These are phyloP conservation scores for Papiliotrema nemorosa DNA, from an alignment of 1,284 basidiomycete species.

Conservation along the genomic window DNA sequence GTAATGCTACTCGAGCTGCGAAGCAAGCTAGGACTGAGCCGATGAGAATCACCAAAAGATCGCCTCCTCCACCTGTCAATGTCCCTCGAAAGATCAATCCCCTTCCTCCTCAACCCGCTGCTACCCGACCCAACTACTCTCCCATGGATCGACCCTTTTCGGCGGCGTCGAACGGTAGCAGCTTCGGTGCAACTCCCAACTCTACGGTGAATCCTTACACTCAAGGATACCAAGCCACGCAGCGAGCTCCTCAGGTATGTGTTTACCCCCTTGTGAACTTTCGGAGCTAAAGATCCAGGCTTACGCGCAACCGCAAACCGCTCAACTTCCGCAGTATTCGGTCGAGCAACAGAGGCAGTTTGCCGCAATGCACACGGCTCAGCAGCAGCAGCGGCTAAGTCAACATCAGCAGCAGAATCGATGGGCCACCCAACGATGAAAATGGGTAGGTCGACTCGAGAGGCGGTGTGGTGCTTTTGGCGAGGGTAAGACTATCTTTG, in stretches of 20 bases:
- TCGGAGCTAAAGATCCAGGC: too few species aligned
- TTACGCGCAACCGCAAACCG: too few species aligned
- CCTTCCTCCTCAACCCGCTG: not conserved
- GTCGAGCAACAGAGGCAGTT: slow-evolving; percentile 5
- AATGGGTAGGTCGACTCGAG: too few species aligned
- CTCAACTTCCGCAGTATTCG: slow-evolving; percentile 2
- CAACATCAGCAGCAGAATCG: slow-evolving; percentile 1
- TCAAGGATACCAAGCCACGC: too few species aligned
- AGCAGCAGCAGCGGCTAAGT: slow-evolving; percentile 1
- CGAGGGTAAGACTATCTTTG: too few species aligned
- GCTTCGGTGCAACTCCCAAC: too few species aligned
- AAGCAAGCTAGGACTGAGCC: not conserved
- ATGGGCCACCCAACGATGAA: too few species aligned
- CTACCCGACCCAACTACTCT: not conserved
- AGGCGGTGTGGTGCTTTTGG: not conserved
- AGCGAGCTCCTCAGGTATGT: not conserved
- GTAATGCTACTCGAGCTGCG: not conserved
- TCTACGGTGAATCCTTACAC: too few species aligned
- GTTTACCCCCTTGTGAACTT: too few species aligned
- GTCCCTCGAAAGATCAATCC: too few species aligned
- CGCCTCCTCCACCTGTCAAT: not conserved
- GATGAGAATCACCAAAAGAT: not conserved
- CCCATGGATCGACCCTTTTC: not conserved
- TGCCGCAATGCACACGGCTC: not conserved
- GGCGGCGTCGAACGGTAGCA: too few species aligned